Evolutionary conservation across 2,329 filamentous ascomycete genomes (phyloP).

Genomic region (Macrophomina tecta): DNA sequence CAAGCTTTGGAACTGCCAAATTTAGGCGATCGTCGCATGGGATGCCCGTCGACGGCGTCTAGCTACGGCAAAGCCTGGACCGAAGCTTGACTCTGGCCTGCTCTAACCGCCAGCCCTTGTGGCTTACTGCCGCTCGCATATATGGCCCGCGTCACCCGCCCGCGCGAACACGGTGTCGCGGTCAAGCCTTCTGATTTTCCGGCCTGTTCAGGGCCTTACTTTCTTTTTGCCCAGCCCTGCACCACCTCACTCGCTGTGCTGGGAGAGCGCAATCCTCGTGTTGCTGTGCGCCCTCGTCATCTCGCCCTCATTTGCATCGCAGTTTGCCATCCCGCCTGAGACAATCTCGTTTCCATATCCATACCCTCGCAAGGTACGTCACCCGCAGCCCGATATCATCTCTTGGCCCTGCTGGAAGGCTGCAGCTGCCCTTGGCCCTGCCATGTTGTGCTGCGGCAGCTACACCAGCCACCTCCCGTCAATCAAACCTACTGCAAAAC

Average conservation of each 20-base stretch:
- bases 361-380: slow-evolving; percentile 2
- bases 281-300: not conserved
- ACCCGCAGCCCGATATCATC: not conserved
- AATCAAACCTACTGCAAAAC: not conserved
- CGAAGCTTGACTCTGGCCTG: slow-evolving; percentile 15
- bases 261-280: not conserved
- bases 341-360: not conserved
- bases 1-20: slow-evolving; percentile 17
- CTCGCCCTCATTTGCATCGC: not conserved
- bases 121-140: slow-evolving; percentile 7
- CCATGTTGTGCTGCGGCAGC: not conserved
- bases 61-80: not conserved
- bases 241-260: not conserved
- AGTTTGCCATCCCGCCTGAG: not conserved
- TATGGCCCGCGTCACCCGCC: not conserved
- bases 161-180: not conserved
- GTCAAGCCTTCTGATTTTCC: not conserved
- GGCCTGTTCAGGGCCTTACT: not conserved
- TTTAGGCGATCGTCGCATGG: slow-evolving; percentile 22
- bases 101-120: slow-evolving; percentile 7
- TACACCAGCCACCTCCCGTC: slow-evolving; percentile 10
- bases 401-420: slow-evolving; percentile 18
- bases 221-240: not conserved
- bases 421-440: slow-evolving; percentile 18
- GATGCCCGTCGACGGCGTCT: not conserved